Percentiles rank a stretch among this genome's conserved stretches.
Evolutionary conservation across 139 green algal species (phyloP).

Genomic region (Coelastrella sp.): DNA sequence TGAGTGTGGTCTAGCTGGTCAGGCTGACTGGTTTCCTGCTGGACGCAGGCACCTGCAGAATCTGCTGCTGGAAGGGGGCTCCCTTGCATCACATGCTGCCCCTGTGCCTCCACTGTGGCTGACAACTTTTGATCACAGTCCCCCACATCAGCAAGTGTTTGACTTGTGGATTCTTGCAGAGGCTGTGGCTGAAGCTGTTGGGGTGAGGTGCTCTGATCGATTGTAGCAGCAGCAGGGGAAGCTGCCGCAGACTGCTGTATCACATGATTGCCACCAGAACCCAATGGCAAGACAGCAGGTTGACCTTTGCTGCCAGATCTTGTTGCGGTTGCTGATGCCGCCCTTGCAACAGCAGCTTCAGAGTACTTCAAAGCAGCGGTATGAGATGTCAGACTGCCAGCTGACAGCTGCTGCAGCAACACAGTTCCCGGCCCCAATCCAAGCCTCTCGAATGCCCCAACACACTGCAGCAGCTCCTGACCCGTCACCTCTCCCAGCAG

Average conservation of each 20-base stretch:
- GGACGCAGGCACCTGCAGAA: neutral
- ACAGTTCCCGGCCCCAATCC: neutral
- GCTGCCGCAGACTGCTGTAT: too few relatives aligned
- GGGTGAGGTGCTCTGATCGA: too few relatives aligned
- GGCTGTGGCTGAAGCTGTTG: too few relatives aligned
- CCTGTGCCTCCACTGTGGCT: too few relatives aligned
- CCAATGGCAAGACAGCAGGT: too few relatives aligned
- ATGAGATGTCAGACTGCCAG: neutral
- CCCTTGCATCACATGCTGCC: neutral
- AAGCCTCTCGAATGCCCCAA: conserved; percentile 16
- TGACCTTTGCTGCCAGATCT: conserved; percentile 3
- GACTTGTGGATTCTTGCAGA: too few relatives aligned
- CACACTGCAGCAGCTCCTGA: conserved; percentile 30
- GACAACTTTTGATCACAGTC: too few relatives aligned
- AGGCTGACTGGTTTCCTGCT: neutral
- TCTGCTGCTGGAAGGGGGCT: neutral
- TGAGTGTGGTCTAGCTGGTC: too few relatives aligned
- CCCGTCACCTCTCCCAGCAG: conserved; percentile 23
- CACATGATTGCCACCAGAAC: too few relatives aligned
- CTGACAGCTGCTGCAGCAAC: conserved; percentile 6
- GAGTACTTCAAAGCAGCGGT: neutral
- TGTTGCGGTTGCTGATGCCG: conserved; percentile 23
- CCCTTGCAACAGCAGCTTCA: conserved; percentile 6
- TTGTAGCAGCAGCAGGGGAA: too few relatives aligned
- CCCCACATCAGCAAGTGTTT: too few relatives aligned